phyloP scores from a whole-genome alignment of 306 rosid species.

The Sechiopsis laciniata region DNA sequence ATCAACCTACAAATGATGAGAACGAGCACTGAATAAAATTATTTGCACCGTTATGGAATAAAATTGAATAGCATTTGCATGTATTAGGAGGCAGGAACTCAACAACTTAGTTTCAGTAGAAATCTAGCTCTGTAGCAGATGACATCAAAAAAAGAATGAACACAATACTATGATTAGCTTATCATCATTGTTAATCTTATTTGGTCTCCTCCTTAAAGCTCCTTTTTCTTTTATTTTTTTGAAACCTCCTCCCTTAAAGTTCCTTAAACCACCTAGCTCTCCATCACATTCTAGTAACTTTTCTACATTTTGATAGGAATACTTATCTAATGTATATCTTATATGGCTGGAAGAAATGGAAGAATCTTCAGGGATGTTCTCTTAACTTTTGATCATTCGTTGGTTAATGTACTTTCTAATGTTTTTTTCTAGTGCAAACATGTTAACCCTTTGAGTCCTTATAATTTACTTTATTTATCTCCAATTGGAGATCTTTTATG shows the following conservation, averaged over 20 bases:
- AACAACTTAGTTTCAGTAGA: too few relatives aligned
- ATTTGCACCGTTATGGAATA: not conserved
- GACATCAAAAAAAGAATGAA: not conserved
- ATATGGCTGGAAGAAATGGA: too few relatives aligned
- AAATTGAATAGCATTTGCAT: not conserved
- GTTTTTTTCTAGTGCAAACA: too few relatives aligned
- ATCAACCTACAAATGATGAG: constrained; percentile 46
- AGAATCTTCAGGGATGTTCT: too few relatives aligned
- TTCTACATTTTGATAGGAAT: not conserved
- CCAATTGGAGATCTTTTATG: too few relatives aligned
- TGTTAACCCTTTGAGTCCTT: too few relatives aligned
- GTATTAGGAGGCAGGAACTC: not conserved
- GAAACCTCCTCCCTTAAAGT: not conserved
- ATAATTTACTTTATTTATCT: too few relatives aligned
- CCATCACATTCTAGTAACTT: not conserved
- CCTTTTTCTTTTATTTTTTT: too few relatives aligned
- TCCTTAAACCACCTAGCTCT: not conserved
- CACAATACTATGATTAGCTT: not conserved
- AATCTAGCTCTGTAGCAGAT: not conserved
- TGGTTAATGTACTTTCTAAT: too few relatives aligned
- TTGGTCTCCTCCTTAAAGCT: not conserved
- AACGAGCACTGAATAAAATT: not conserved
- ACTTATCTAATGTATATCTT: not conserved
- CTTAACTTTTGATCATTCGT: too few relatives aligned
- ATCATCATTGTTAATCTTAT: constrained; percentile 1